Evolutionary conservation across 305 asterid species (phyloP).

Genomic region (Fraxinus paxiana): DNA sequence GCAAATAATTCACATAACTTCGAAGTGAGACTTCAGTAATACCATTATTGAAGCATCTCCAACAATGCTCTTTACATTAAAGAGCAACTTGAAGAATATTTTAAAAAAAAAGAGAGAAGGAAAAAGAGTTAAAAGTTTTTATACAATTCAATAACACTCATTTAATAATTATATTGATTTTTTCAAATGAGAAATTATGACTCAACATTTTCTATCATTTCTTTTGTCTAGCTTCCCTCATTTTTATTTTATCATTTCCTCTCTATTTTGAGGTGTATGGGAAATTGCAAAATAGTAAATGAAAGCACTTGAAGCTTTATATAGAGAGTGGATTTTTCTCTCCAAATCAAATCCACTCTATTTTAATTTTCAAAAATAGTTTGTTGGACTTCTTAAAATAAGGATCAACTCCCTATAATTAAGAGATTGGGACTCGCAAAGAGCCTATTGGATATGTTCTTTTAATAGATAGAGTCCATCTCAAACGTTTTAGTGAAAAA

Average conservation of each 20-base stretch:
- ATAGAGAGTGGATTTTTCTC: neutral
- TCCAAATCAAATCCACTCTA: neutral
- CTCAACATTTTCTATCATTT: neutral
- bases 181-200: neutral
- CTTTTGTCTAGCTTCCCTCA: neutral
- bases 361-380: neutral
- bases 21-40: neutral
- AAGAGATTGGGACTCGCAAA: neutral
- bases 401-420: neutral
- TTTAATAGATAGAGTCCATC: neutral
- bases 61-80: neutral
- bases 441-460: neutral
- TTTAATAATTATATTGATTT: neutral
- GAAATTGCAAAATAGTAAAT: neutral
- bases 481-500: neutral
- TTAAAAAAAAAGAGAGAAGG: neutral
- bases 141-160: neutral
- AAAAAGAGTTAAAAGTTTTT: neutral
- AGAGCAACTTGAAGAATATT: neutral
- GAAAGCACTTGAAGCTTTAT: neutral
- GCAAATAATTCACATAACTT: neutral
- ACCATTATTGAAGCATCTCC: neutral
- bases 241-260: neutral
- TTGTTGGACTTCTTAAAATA: neutral
- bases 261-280: neutral